Conservation (phyloP, 139 green algal species). For the Chlorella sorokiniana region DNA sequence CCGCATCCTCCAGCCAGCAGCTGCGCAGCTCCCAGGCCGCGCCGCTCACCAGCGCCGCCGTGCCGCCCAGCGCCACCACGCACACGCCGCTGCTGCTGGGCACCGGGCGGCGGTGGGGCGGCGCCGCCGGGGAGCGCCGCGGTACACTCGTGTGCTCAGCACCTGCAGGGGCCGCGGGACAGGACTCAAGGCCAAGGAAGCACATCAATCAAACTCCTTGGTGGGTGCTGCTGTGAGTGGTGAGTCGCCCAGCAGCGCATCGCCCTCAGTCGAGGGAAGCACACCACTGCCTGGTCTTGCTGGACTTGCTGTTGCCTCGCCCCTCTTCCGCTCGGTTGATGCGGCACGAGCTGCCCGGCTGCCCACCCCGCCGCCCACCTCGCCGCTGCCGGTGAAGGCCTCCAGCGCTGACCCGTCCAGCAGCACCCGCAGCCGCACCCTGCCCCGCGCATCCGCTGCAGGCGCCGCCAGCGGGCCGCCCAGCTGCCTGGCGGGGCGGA, state of each 20-base stretch:
- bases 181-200: neutral
- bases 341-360: too few relatives aligned
- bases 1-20: neutral
- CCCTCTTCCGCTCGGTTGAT: neutral
- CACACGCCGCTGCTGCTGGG: neutral
- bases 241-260: too few relatives aligned
- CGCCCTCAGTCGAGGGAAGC: too few relatives aligned
- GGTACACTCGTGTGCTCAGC: constrained; percentile 78
- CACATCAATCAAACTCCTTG: too few relatives aligned
- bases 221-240: too few relatives aligned
- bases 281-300: too few relatives aligned
- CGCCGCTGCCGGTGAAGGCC: constrained; percentile 54
- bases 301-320: too few relatives aligned
- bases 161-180: neutral
- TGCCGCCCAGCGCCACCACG: neutral
- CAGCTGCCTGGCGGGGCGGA: constrained; percentile 35
- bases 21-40: constrained; percentile 21
- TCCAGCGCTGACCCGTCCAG: constrained; percentile 81
- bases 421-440: constrained; percentile 72
- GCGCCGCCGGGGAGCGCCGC: constrained; percentile 57
- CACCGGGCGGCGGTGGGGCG: constrained; percentile 13
- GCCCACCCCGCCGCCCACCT: constrained; percentile 1
- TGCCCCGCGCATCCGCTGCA: constrained; percentile 20
- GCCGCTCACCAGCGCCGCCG: constrained; percentile 2
- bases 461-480: constrained; percentile 60